phyloP scores from a whole-genome alignment of 2,329 filamentous ascomycete genomes.

The Aspergillus udagawae region DNA sequence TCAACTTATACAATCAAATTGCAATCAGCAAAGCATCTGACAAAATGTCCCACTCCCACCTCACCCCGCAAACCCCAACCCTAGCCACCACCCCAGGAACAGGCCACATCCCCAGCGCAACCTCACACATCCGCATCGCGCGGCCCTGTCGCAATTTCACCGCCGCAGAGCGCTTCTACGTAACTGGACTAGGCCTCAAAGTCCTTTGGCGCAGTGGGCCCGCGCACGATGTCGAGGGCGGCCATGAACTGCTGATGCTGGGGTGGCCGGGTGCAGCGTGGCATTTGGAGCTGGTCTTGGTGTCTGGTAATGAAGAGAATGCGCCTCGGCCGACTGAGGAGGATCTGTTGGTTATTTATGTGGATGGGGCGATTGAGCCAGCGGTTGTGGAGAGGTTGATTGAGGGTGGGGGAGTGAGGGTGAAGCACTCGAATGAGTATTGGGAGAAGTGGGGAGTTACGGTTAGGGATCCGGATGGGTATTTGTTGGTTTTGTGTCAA shows the following conservation, averaged over 20 bases:
- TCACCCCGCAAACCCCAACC: not conserved
- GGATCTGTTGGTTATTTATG: not conserved
- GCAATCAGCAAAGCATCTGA: not conserved
- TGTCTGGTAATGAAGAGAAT: slow-evolving; percentile 26
- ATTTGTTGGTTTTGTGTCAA: slow-evolving; percentile 39
- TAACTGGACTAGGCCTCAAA: not conserved
- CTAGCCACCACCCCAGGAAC: not conserved
- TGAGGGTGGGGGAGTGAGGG: slow-evolving; percentile 29
- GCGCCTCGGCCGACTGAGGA: not conserved
- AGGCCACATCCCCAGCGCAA: not conserved
- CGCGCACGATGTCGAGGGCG: slow-evolving; percentile 13
- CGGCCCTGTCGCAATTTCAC: not conserved
- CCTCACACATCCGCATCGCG: not conserved
- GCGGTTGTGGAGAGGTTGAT: not conserved
- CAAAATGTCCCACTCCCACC: not conserved
- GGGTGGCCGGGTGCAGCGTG: slow-evolving; percentile 36
- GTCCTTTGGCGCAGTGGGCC: not conserved
- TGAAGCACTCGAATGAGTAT: slow-evolving; percentile 43
- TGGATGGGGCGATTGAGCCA: not conserved
- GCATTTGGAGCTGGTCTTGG: slow-evolving; percentile 47
- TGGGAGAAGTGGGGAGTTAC: slow-evolving; percentile 46
- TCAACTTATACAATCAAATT: no score
- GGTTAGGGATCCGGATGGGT: slow-evolving; percentile 46
- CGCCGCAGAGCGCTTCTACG: not conserved
- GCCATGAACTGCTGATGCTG: slow-evolving; percentile 43